Evolutionary conservation across 768 basidiomycete genomes (phyloP).

Genomic region (Boletus tomentosulus): DNA sequence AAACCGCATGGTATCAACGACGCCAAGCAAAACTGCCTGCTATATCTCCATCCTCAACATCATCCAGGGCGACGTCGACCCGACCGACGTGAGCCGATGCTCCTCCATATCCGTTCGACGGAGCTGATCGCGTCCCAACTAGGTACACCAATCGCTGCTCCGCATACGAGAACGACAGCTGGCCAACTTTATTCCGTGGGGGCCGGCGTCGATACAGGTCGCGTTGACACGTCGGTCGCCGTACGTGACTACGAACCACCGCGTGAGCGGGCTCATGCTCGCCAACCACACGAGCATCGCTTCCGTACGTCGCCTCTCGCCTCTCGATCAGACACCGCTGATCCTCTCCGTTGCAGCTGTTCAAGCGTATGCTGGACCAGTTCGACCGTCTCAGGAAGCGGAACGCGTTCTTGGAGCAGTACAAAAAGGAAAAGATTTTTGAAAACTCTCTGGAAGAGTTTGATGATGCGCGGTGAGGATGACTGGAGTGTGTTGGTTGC

Average conservation of each 20-base stretch:
- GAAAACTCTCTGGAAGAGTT: conserved; percentile 92
- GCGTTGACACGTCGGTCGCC: conserved; percentile 90
- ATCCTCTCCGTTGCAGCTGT: conserved; percentile 50
- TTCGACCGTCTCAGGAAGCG: conserved; percentile 83
- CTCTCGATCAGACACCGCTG: background rate
- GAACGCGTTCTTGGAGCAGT: conserved; percentile 95
- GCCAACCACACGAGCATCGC: conserved; percentile 99
- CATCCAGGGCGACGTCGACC: conserved; percentile 98
- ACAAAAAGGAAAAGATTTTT: conserved; percentile 97
- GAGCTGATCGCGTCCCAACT: background rate
- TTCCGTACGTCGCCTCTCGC: conserved; percentile 52
- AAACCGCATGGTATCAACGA: conserved; percentile 96
- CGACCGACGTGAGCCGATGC: conserved; percentile 69
- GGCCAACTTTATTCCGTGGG: conserved; percentile 99
- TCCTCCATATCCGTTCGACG: background rate
- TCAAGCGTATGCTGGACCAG: conserved; percentile 94
- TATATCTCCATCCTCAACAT: conserved; percentile 98
- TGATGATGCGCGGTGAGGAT: conserved; percentile 84
- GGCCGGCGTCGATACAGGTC: conserved; percentile 96
- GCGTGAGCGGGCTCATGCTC: conserved; percentile 97
- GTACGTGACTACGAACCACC: conserved; percentile 83
- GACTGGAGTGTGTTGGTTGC: background rate
- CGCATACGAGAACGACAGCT: conserved; percentile 95
- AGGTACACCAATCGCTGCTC: conserved; percentile 97
- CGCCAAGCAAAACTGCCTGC: conserved; percentile 87